phyloP scores from a whole-genome alignment of 257 asterid species.

The Solanum ossicruentum region DNA sequence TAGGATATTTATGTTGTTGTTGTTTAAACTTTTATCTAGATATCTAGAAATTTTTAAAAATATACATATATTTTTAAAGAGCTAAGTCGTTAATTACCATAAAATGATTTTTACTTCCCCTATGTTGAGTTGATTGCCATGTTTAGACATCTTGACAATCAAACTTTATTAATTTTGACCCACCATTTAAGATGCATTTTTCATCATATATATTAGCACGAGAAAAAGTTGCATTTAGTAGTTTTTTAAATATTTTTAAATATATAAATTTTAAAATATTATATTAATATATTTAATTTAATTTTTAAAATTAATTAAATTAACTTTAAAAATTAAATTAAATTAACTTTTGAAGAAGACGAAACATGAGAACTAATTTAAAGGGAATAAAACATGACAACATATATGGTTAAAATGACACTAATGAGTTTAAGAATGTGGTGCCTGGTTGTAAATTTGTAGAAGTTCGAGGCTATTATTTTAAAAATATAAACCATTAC shows the following conservation, averaged over 20 bases:
- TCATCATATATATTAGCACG: not conserved
- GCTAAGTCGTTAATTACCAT: too few relatives aligned
- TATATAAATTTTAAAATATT: not conserved
- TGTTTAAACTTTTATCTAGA: too few relatives aligned
- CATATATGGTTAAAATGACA: not conserved
- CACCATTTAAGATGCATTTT: too few relatives aligned
- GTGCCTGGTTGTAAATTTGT: not conserved
- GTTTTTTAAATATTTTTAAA: not conserved
- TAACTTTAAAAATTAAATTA: too few relatives aligned
- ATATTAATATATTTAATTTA: not conserved
- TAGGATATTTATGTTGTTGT: not conserved
- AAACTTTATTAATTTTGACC: not conserved
- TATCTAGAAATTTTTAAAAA: too few relatives aligned
- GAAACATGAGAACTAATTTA: not conserved
- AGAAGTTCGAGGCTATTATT: not conserved
- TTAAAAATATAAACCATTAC: not conserved
- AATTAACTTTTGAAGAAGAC: accelerated
- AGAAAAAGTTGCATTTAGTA: too few relatives aligned
- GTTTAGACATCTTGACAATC: too few relatives aligned
- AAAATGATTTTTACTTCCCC: too few relatives aligned
- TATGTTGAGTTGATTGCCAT: too few relatives aligned
- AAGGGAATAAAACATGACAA: not conserved
- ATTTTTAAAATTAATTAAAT: too few relatives aligned
- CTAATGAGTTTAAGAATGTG: not conserved
- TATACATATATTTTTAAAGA: too few relatives aligned